A percentile compares a stretch with the other conserved stretches of the same genome.
Conservation (phyloP, 192 early-diverging fungal genomes). For the Backusella tuberculispora region DNA sequence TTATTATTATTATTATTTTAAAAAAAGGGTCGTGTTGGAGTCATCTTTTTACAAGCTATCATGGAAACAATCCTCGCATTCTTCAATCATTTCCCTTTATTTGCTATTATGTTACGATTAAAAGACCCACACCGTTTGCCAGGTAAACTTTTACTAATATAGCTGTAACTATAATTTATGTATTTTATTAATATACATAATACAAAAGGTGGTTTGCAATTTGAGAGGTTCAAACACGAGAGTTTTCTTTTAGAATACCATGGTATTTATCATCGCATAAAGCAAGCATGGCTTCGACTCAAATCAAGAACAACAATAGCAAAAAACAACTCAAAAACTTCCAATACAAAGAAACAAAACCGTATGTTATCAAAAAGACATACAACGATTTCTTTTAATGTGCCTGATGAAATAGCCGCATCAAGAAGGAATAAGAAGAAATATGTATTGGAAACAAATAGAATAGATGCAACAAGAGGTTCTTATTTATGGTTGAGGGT, state of each 20-base stretch:
- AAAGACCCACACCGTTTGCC: conserved; percentile 89
- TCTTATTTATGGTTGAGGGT: conserved; percentile 33
- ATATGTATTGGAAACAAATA: neutral
- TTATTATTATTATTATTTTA: no score
- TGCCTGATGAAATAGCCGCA: neutral
- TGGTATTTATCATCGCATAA: conserved; percentile 3
- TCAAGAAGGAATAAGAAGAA: neutral
- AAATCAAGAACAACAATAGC: neutral
- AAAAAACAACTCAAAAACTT: neutral
- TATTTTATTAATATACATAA: conserved; percentile 19
- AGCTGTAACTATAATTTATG: conserved; percentile 27
- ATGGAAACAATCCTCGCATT: conserved; percentile 87
- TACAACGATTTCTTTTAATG: neutral
- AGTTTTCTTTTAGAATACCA: conserved; percentile 30
- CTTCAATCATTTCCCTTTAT: conserved; percentile 96
- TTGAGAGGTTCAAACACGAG: conserved; percentile 36
- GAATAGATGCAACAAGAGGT: conserved; percentile 5
- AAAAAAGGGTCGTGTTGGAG: conserved; percentile 71
- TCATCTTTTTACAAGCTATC: conserved; percentile 79
- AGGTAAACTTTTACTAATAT: conserved; percentile 54
- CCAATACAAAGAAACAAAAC: neutral
- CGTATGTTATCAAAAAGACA: neutral
- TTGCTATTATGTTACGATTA: conserved; percentile 87
- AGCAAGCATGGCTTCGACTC: conserved; percentile 10
- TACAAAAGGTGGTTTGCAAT: conserved; percentile 36